Evolutionary conservation across 768 basidiomycete genomes (phyloP).

Genomic region (Trametes coccinea): DNA sequence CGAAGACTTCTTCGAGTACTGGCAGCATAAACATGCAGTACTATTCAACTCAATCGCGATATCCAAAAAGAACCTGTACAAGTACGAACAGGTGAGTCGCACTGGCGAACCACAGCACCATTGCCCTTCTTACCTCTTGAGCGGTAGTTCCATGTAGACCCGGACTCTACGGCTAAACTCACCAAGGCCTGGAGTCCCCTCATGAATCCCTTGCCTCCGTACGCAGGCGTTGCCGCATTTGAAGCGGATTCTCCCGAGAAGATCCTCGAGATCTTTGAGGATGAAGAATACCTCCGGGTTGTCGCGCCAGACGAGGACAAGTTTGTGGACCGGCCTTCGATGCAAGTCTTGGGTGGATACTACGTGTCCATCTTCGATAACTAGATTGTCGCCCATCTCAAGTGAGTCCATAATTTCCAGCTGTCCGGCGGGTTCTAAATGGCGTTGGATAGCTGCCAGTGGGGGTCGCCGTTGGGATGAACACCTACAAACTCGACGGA

Average conservation of each 20-base stretch:
- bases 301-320: constrained; percentile 20
- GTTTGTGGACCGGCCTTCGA: background rate
- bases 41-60: background rate
- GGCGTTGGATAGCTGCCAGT: too few species aligned
- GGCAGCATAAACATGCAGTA: background rate
- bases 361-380: background rate
- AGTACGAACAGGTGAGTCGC: background rate
- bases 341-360: background rate
- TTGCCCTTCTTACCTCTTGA: too few species aligned
- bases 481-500: too few species aligned
- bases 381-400: background rate
- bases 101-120: too few species aligned
- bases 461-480: too few species aligned
- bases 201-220: background rate
- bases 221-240: background rate
- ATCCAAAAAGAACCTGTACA: background rate
- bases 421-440: too few species aligned
- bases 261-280: constrained; percentile 20
- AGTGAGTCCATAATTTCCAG: too few species aligned
- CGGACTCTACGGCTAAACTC: background rate
- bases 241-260: constrained; percentile 19
- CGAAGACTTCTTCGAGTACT: background rate
- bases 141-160: background rate
- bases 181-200: background rate
- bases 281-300: constrained; percentile 22